Conservation (phyloP, 176 grass and related monocot genomes). For the Phoenix roebelenii region DNA sequence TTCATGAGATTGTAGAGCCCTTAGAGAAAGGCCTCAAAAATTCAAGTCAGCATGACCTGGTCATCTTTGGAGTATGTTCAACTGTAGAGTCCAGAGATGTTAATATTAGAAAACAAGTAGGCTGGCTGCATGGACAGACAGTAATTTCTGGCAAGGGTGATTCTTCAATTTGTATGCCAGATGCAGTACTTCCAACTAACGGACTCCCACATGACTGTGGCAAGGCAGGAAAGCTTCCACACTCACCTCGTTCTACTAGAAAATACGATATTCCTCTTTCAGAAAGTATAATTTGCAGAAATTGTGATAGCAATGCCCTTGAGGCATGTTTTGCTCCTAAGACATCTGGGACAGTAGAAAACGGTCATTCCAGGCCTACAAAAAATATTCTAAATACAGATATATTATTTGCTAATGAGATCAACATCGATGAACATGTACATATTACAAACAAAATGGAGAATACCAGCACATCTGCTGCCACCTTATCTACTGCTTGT, state of each 20-base stretch:
- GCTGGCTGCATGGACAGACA: neutral
- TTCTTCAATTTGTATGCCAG: slow-evolving; percentile 2
- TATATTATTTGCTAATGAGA: neutral
- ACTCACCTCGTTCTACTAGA: slow-evolving; percentile 8
- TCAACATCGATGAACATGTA: slow-evolving; percentile 5
- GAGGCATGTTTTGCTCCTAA: slow-evolving; percentile 24
- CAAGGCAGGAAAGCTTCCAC: slow-evolving; percentile 8
- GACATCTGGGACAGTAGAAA: slow-evolving; percentile 3
- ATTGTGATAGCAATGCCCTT: slow-evolving; percentile 15
- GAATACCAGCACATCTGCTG: neutral
- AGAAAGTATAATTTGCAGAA: slow-evolving; percentile 30
- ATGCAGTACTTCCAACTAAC: slow-evolving; percentile 2
- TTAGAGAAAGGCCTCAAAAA: neutral
- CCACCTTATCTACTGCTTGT: neutral
- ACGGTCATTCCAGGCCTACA: slow-evolving; percentile 1
- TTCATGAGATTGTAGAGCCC: slow-evolving; percentile 2
- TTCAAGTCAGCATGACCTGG: neutral
- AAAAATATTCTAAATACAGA: neutral
- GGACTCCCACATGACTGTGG: neutral
- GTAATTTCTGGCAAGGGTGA: slow-evolving; percentile 1
- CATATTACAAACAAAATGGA: neutral
- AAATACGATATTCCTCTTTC: slow-evolving; percentile 18
- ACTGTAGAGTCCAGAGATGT: neutral
- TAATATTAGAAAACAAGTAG: slow-evolving; percentile 4
- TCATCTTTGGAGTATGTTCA: slow-evolving; percentile 16